Evolutionary conservation across 345 rosid genomes (phyloP), one percentile per base, ranked within the genome.

Genomic region (Fremontodendron californicum): DNA sequence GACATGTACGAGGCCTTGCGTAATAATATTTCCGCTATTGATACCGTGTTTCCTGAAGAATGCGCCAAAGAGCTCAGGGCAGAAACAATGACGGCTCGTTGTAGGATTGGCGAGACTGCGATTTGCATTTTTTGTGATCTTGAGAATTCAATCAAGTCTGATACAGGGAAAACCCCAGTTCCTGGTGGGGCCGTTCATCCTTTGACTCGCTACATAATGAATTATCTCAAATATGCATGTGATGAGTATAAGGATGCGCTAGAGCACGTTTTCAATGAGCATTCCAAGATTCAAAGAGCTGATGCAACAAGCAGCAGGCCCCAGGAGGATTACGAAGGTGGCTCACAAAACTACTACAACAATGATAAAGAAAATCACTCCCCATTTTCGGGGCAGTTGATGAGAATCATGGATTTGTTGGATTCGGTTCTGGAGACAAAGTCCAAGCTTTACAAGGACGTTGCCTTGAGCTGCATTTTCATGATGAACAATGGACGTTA

Each of bases 401-500:
- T 86, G 85, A 85, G 89, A 74, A 81, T 90, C 11, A 90, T 95
- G 99, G 94, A 86, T 29, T 73, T 95, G 54, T 69, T 93, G 60
- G 95, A 95, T 55, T 64, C 85, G 8, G 86, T 89, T 74, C 76
- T 95, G 61, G 96, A 89, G 35, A 78, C 40, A 2, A 95, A 91
- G 57, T 87, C 99, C 13, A 89, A 87, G 84, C 87, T 87, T n/a
- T 95, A 95, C 85, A 90, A 65, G 74, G 94, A 95, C 77, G 51
- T 86, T 10, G 75, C 96, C 0, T 75, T 95, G 75, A 81, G 91
- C 72, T 78, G 85, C 85, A 93, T 95, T 23, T 95, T 95, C 87
- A 88, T 92, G 97, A 95, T 95, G 99, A 95, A 95, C 86, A 95
- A 95, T 16, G 99, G 98, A 2, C 89, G 94, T 25, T 95, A 92